These are phyloP conservation scores for Aspergillus fumigatiaffinis DNA, from an alignment of 2,329 filamentous ascomycete genomes.

Conservation along the genomic window DNA sequence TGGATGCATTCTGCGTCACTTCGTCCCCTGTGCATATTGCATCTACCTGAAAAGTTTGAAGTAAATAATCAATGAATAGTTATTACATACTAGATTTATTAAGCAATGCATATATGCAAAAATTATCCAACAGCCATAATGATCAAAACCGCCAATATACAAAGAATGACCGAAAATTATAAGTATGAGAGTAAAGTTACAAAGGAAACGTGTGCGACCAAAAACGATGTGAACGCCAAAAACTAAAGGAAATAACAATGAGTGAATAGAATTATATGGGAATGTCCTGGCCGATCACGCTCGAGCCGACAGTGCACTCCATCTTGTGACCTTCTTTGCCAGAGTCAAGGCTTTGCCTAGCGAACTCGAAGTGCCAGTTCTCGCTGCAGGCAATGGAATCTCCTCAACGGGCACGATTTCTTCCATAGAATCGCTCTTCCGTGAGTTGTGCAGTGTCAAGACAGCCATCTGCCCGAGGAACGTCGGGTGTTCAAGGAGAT, in stretches of 20 bases:
- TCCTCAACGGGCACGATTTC: slow-evolving; percentile 14
- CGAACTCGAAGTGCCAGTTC: slow-evolving; percentile 18
- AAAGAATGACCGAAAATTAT: neutral
- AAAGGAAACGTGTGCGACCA: neutral
- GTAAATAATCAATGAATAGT: slow-evolving; percentile 2
- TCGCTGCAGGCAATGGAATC: slow-evolving; percentile 1
- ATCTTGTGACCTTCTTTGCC: slow-evolving; percentile 25
- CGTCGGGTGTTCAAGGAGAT: slow-evolving; percentile 39
- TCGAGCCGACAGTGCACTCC: slow-evolving; percentile 20
- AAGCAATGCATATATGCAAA: neutral
- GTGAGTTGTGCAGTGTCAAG: slow-evolving; percentile 24
- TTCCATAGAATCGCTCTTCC: slow-evolving; percentile 10
- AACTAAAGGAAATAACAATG: neutral
- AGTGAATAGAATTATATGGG: neutral
- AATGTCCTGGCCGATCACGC: slow-evolving; percentile 10
- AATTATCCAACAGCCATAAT: neutral
- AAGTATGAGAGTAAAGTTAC: neutral
- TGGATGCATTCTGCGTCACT: neutral
- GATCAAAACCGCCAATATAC: neutral
- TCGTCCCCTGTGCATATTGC: neutral
- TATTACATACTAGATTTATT: slow-evolving; percentile 2
- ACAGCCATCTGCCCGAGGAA: slow-evolving; percentile 41
- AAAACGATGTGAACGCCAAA: neutral
- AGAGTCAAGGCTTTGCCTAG: slow-evolving; percentile 26
- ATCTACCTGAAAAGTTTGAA: neutral